Evolutionary conservation across 176 grass and related monocot genomes (phyloP), one percentile per base, ranked within the genome.

Genomic region (Oryza rufipogon): DNA sequence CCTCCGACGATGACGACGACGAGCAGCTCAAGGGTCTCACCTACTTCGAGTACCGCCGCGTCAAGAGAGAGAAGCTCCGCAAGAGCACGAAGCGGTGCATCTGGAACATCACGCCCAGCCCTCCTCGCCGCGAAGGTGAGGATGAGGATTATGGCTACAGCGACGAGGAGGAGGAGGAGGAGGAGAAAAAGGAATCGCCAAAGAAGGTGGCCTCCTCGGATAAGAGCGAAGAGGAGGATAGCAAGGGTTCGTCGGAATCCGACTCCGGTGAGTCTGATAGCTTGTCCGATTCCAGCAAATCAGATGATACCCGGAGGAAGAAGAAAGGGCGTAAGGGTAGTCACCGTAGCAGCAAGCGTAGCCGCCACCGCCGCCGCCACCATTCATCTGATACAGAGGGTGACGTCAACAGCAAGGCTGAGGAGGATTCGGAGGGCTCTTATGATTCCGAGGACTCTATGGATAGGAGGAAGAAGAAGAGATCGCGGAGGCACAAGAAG

Each of bases 41-140:
- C 77, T 99, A 88, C 87, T 96, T 91, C 64, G 97, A 99, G 44
- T 99, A 89, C 78, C 90, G 91, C 81, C 83, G 97, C 78, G 26
- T 92, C 52, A 94, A 99, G 86, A 87, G 91, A 67, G 81, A 96
- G 88, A 94, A 99, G 77, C 76, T 94, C 64, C 85, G 86, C 41
- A 96, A 94, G 76, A 83, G 79, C 39, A 47, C 86, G 44, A 93
- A 91, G 90, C 84, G 86, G 38, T 96, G 93, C 86, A 96, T 94
- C 54, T 99, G 88, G 91, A 92, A 89, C 71, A 78, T 82, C 48
- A 89, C 82, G 30, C 91, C 97, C 10, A 94, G 90, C 64, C 93
- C 91, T 12, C 91, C 93, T 9, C 91, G 84, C 3, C 52, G 84
- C 45, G 88, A 87, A 1, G 89, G 80, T 60, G 84, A 77, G 44